Base-by-base conservation (phyloP, 169 alveolate genomes). In the Cryptosporidium tyzzeri region DNA sequence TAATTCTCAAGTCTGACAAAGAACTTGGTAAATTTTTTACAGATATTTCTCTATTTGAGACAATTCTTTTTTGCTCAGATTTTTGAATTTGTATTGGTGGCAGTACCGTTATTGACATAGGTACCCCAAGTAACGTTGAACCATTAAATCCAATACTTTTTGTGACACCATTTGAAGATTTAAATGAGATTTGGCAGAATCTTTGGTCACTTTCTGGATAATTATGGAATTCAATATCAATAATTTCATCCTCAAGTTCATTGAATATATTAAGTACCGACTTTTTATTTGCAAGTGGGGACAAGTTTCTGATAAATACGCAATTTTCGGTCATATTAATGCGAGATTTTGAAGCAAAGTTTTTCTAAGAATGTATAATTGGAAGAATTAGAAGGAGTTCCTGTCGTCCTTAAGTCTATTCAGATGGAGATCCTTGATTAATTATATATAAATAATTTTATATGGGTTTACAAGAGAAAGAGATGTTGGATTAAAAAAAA, bases 101-200 rank as follows among this genome's bases (percentile, higher is more conserved):
- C 2, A 80, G 23, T 26, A 80, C 89, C 44, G 89, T 80, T 16
- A 80, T 80, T 7, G 73, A 65, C 89, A 80, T 80, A 16, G 89
- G 89, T n/a, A 80, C 89, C 10, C 89, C 89, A 16, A 80, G 68
- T 16, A 80, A 44, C 18, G 89, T 80, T 21, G 89, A 80, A 3
- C 89, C 89, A 50, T 80, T 80, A 31, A 45, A 80, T 16, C 80
- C 67, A 7, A 67, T 44, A 7, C 80, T 65, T 31, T 26, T 65
- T 45, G 89, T 80, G 8, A 80, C 89, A 31, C 89, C 89, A 59
- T 65, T 45, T 10, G 89, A 80, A 37, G 89, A 29, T 65, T 80
- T 80, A 29, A 80, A 80, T 4, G n/a, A 37, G 50, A 80, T 65
- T 41, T 80, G 89, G 65, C 89, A 80, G 35, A 80, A 80, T 29